These are phyloP conservation scores for Alternaria arbusti DNA, from an alignment of 2,329 filamentous ascomycete species.

Conservation along the genomic window DNA sequence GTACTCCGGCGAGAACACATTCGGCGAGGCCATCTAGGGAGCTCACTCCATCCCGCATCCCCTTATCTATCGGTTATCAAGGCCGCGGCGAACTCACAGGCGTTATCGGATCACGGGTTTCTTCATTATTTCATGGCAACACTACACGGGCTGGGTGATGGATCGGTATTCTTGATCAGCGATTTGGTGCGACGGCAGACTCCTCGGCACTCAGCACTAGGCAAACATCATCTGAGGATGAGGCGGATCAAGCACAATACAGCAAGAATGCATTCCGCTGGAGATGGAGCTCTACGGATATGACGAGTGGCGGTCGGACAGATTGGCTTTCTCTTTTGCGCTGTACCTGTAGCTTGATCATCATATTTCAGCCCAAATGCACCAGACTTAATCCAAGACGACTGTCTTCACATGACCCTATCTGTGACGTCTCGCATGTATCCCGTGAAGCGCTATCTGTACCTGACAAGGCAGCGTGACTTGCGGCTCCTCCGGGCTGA, in stretches of 20 bases:
- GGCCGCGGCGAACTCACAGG: conserved; percentile 35
- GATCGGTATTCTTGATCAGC: conserved; percentile 18
- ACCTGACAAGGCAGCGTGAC: conserved; percentile 38
- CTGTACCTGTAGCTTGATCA: conserved; percentile 31
- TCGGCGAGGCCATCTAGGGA: conserved; percentile 65
- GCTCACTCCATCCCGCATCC: conserved; percentile 13
- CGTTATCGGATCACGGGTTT: conserved; percentile 39
- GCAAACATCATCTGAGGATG: conserved; percentile 7
- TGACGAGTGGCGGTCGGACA: conserved; percentile 1
- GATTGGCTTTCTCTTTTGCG: conserved; percentile 19
- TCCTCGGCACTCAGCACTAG: conserved; percentile 10
- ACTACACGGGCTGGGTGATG: conserved; percentile 25
- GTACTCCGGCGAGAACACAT: conserved; percentile 99
- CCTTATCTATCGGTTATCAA: conserved; percentile 26
- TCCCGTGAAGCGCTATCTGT: conserved; percentile 17
- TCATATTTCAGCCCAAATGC: conserved; percentile 26
- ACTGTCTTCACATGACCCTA: background rate
- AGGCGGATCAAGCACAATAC: conserved; percentile 5
- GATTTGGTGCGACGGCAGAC: conserved; percentile 10
- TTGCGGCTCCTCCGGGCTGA: conserved; percentile 37
- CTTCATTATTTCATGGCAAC: conserved; percentile 25
- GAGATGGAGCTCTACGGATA: background rate
- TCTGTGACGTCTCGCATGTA: conserved; percentile 5
- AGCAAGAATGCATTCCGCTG: background rate
- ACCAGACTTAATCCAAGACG: conserved; percentile 19